Evolutionary conservation across 768 basidiomycete genomes (phyloP).

Genomic region (Suillus placidus): DNA sequence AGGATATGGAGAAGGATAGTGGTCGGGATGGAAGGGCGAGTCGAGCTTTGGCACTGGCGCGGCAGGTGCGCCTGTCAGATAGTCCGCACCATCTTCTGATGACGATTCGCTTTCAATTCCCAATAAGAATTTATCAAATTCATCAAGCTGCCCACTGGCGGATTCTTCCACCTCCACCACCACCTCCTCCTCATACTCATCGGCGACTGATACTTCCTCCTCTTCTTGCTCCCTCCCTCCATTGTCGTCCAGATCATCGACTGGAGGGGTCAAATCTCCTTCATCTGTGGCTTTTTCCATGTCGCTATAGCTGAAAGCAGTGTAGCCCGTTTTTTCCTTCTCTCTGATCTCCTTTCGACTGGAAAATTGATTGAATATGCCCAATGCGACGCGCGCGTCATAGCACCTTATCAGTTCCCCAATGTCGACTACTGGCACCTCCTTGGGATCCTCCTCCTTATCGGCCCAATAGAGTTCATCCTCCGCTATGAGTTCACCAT

Average conservation of each 20-base stretch:
- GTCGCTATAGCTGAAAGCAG: background rate
- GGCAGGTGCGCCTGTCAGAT: background rate
- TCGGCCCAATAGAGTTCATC: conserved; percentile 25
- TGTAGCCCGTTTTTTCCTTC: background rate
- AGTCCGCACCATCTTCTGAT: background rate
- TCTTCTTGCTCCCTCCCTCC: background rate
- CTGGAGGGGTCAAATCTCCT: background rate
- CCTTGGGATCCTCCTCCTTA: conserved; percentile 25
- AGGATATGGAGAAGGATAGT: conserved; percentile 47
- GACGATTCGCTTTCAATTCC: background rate
- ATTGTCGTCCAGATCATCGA: background rate
- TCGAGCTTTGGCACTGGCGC: background rate
- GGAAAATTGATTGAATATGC: background rate
- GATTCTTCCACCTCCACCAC: no score
- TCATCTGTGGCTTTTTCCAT: background rate
- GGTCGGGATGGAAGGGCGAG: conserved; percentile 33
- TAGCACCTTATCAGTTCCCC: conserved; percentile 16
- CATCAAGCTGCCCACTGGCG: background rate
- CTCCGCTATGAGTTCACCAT: conserved; percentile 20
- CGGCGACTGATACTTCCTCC: background rate
- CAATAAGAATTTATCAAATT: background rate
- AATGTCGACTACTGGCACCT: conserved; percentile 19
- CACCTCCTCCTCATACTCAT: no score
- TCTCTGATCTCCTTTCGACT: conserved; percentile 5
- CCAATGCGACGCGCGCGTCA: conserved; percentile 12